phyloP scores from a whole-genome alignment of 495 filamentous ascomycete genomes.

The Chaetomium fimeti region DNA sequence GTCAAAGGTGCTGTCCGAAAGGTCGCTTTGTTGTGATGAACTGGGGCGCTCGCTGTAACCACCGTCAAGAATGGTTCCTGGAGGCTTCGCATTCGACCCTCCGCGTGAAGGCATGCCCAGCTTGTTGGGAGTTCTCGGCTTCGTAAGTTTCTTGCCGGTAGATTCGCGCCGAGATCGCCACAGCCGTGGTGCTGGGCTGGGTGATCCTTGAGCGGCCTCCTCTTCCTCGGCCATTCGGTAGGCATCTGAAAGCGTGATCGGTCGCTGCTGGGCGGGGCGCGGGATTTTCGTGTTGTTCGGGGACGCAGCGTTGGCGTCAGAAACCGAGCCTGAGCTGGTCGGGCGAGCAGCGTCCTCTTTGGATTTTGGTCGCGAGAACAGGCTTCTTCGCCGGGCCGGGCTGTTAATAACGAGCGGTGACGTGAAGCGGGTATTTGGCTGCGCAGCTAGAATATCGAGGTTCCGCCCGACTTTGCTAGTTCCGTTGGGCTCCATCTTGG shows the following conservation, averaged over 20 bases:
- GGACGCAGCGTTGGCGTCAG: conserved; percentile 30
- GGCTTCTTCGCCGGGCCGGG: conserved; percentile 27
- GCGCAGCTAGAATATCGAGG: conserved; percentile 13
- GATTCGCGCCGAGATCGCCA: conserved; percentile 37
- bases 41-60: conserved; percentile 18
- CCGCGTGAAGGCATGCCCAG: conserved; percentile 9
- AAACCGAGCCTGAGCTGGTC: conserved; percentile 19
- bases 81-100: neutral
- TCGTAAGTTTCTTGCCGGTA: conserved; percentile 28
- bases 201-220: conserved; percentile 44
- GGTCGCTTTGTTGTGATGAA: conserved; percentile 25
- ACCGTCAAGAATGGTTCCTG: conserved; percentile 17
- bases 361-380: conserved; percentile 27
- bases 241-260: conserved; percentile 42
- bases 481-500: conserved; percentile 33
- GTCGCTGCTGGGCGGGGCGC: conserved; percentile 33
- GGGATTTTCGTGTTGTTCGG: conserved; percentile 43
- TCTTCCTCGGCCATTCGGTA: conserved; percentile 47
- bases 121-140: conserved; percentile 14
- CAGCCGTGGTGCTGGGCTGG: conserved; percentile 48
- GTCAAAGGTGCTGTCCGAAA: conserved; percentile 35
- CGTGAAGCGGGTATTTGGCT: conserved; percentile 25
- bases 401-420: conserved; percentile 31
- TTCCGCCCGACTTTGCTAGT: conserved; percentile 11
- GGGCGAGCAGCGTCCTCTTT: conserved; percentile 23